These are phyloP conservation scores for Salix udensis DNA, from an alignment of 345 rosid genomes.

Conservation along the genomic window DNA sequence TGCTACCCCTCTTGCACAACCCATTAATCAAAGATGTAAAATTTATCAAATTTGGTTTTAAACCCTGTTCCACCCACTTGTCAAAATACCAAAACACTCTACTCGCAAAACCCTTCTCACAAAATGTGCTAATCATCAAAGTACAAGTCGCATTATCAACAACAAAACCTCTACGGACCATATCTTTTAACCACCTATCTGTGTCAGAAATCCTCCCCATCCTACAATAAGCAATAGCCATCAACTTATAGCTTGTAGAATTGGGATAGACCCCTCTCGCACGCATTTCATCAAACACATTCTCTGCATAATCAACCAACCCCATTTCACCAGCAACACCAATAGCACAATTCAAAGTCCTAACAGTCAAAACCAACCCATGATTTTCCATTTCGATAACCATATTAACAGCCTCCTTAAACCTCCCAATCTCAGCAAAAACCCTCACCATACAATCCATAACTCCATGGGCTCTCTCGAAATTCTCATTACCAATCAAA, in stretches of 20 bases:
- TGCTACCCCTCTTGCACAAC: conserved; percentile 73
- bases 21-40: conserved; percentile 72
- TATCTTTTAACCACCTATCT: conserved; percentile 62
- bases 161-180: conserved; percentile 58
- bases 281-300: conserved; percentile 72
- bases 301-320: conserved; percentile 52
- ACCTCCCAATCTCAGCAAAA: conserved; percentile 71
- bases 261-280: conserved; percentile 62
- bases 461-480: conserved; percentile 64
- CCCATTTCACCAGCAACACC: conserved; percentile 45
- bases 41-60: conserved; percentile 73
- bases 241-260: conserved; percentile 50
- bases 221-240: conserved; percentile 60
- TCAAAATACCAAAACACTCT: conserved; percentile 66
- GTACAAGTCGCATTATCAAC: conserved; percentile 74
- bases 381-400: conserved; percentile 72
- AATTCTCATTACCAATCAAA: conserved; percentile 52
- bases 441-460: conserved; percentile 61
- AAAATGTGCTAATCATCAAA: conserved; percentile 47
- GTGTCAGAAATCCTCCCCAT: conserved; percentile 54
- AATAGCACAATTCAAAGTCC: conserved; percentile 47
- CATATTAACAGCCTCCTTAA: conserved; percentile 63
- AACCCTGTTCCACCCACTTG: conserved; percentile 55
- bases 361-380: conserved; percentile 43
- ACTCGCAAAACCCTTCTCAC: conserved; percentile 53